Evolutionary conservation across 2,329 filamentous ascomycete genomes (phyloP).

Genomic region (Cercospora sojina): DNA sequence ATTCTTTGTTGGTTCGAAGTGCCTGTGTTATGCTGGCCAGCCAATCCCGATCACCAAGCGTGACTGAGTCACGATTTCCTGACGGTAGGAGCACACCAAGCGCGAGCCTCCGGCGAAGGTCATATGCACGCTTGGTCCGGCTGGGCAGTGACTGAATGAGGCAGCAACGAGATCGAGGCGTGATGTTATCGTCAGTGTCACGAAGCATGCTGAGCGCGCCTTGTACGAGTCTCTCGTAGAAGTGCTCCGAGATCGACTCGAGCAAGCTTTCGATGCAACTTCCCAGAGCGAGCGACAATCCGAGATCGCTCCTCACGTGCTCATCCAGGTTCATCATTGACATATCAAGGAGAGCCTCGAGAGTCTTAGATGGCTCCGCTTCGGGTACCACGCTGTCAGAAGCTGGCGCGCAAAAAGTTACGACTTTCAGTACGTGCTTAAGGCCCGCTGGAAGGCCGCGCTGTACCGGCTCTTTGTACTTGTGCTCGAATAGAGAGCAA

Average conservation of each 20-base stretch:
- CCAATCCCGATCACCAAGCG: conserved; percentile 20
- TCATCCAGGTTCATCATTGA: conserved; percentile 34
- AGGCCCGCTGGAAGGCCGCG: conserved; percentile 21
- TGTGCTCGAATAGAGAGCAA: conserved; percentile 22
- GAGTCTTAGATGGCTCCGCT: conserved; percentile 19
- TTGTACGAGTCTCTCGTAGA: conserved; percentile 20
- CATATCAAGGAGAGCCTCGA: conserved; percentile 29
- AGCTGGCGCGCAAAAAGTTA: conserved; percentile 20
- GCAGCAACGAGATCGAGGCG: conserved; percentile 51
- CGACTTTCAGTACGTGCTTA: conserved; percentile 18
- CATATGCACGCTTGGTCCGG: conserved; percentile 52
- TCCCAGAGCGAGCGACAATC: conserved; percentile 17
- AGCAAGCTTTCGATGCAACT: conserved; percentile 29
- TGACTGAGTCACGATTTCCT: background rate
- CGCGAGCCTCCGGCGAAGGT: conserved; percentile 66
- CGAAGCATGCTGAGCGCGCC: conserved; percentile 19
- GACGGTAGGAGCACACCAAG: conserved; percentile 59
- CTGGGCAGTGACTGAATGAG: conserved; percentile 61
- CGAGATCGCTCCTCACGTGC: conserved; percentile 21
- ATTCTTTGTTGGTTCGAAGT: conserved; percentile 43
- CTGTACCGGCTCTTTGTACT: conserved; percentile 13
- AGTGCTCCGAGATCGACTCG: conserved; percentile 20
- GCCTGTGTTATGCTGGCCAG: conserved; percentile 29
- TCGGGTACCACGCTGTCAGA: conserved; percentile 20
- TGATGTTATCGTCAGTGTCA: conserved; percentile 13